A percentile compares a stretch with the other conserved stretches of the same genome.
These are phyloP conservation scores for Fusarium sarcochroum DNA, from an alignment of 2,329 filamentous ascomycete species.

Conservation along the genomic window DNA sequence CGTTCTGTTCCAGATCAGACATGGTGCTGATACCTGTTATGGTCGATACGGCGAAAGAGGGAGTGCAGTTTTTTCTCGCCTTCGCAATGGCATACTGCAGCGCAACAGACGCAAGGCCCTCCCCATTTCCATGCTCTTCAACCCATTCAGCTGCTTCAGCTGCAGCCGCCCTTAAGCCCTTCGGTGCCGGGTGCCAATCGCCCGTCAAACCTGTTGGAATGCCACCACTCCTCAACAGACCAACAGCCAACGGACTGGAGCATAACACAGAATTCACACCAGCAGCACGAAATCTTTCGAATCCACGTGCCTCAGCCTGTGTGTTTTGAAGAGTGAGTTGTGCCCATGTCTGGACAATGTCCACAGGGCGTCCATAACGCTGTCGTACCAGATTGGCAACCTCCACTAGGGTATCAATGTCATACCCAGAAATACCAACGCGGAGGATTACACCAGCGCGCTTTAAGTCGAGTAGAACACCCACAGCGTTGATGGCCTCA, in stretches of 20 bases:
- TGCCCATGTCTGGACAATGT: slow-evolving; percentile 15
- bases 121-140: not conserved
- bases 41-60: not conserved
- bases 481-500: slow-evolving; percentile 7
- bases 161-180: not conserved
- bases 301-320: not conserved
- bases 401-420: not conserved
- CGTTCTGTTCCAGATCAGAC: slow-evolving; percentile 14
- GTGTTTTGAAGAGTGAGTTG: slow-evolving; percentile 21
- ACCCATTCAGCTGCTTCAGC: slow-evolving; percentile 12
- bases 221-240: not conserved
- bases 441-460: not conserved
- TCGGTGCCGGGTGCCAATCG: not conserved
- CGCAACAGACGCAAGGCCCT: not conserved
- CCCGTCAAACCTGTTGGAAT: not conserved
- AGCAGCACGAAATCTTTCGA: not conserved
- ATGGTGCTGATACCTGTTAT: slow-evolving; percentile 6
- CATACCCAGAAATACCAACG: slow-evolving; percentile 13
- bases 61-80: not conserved
- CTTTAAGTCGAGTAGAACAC: not conserved
- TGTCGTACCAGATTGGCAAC: not conserved
- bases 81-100: slow-evolving; percentile 11
- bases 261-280: not conserved
- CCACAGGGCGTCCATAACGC: slow-evolving; percentile 5
- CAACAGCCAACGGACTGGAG: not conserved